These are phyloP conservation scores for Mycocentrospora acerina DNA, from an alignment of 2,329 filamentous ascomycete genomes.

Conservation along the genomic window DNA sequence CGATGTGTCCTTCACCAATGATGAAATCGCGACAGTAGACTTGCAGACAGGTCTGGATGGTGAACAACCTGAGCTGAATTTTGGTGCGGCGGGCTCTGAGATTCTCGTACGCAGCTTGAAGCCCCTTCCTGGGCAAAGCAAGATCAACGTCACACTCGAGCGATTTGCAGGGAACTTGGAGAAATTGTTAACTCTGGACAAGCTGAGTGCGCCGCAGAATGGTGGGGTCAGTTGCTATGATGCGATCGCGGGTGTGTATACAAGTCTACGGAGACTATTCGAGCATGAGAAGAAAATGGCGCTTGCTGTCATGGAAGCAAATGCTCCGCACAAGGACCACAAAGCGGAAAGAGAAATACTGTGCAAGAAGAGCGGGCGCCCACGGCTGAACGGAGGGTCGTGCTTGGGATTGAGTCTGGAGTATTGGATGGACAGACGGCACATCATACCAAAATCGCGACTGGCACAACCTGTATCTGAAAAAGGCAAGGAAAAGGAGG, in stretches of 20 bases:
- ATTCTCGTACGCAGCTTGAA: conserved; percentile 68
- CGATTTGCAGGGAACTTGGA: conserved; percentile 72
- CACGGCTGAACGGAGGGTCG: conserved; percentile 68
- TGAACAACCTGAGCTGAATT: conserved; percentile 56
- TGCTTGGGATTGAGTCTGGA: conserved; percentile 71
- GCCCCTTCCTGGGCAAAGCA: conserved; percentile 60
- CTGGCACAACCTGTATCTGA: conserved; percentile 33
- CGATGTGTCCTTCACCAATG: conserved; percentile 33
- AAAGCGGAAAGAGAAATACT: conserved; percentile 60
- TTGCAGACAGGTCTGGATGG: conserved; percentile 64
- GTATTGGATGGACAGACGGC: conserved; percentile 71
- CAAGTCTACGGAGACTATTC: conserved; percentile 68
- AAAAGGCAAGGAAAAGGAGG: conserved; percentile 42
- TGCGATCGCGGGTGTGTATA: conserved; percentile 72
- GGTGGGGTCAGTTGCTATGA: conserved; percentile 70
- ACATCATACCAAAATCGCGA: conserved; percentile 40
- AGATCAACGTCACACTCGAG: conserved; percentile 70
- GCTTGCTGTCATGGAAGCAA: conserved; percentile 28
- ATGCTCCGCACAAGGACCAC: conserved; percentile 48
- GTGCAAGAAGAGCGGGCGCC: conserved; percentile 69
- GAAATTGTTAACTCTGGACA: conserved; percentile 68
- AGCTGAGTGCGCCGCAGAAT: conserved; percentile 65
- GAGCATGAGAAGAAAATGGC: conserved; percentile 64
- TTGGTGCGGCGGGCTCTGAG: conserved; percentile 55
- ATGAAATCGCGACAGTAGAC: conserved; percentile 57